These are phyloP conservation scores for Ceratocystis variospora DNA, from an alignment of 2,329 filamentous ascomycete species.

Conservation along the genomic window DNA sequence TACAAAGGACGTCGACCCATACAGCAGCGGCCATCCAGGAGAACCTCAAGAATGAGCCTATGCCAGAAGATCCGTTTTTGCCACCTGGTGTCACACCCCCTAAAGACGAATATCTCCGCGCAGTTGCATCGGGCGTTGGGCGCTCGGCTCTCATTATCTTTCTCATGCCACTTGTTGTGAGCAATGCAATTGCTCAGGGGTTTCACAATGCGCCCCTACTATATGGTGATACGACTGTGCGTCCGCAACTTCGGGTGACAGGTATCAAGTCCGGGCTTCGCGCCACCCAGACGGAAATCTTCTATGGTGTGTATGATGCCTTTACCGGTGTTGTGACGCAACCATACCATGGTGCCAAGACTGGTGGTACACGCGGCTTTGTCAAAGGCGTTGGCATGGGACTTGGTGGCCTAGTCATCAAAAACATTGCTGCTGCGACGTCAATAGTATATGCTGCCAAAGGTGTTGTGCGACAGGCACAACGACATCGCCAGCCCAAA, in stretches of 20 bases:
- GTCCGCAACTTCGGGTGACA: slow-evolving; percentile 48
- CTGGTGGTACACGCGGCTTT: slow-evolving; percentile 35
- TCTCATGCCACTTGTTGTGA: slow-evolving; percentile 46
- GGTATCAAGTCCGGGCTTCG: slow-evolving; percentile 49
- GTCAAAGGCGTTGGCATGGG: slow-evolving; percentile 48
- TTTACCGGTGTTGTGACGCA: slow-evolving; percentile 43
- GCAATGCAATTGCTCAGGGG: slow-evolving; percentile 49
- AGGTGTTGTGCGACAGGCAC: slow-evolving; percentile 46
- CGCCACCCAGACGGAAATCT: slow-evolving; percentile 47
- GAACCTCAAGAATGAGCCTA: slow-evolving; percentile 19
- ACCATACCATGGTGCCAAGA: slow-evolving; percentile 37
- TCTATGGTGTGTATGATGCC: slow-evolving; percentile 51
- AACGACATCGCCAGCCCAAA: slow-evolving; percentile 39
- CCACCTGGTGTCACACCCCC: slow-evolving; percentile 21
- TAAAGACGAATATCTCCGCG: slow-evolving; percentile 32
- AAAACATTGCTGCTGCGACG: slow-evolving; percentile 47
- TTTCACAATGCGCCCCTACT: slow-evolving; percentile 58
- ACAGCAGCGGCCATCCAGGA: slow-evolving; percentile 17
- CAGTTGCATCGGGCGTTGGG: slow-evolving; percentile 39
- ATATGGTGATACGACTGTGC: slow-evolving; percentile 57
- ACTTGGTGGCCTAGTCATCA: slow-evolving; percentile 48
- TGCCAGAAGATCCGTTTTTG: slow-evolving; percentile 11
- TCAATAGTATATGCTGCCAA: slow-evolving; percentile 50
- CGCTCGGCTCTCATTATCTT: slow-evolving; percentile 39
- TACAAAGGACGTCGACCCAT: neutral